A percentile compares a stretch with the other conserved stretches of the same genome.
These are phyloP conservation scores for Trypanosoma caninum DNA, from an alignment of 208 protist species.

Conservation along the genomic window DNA sequence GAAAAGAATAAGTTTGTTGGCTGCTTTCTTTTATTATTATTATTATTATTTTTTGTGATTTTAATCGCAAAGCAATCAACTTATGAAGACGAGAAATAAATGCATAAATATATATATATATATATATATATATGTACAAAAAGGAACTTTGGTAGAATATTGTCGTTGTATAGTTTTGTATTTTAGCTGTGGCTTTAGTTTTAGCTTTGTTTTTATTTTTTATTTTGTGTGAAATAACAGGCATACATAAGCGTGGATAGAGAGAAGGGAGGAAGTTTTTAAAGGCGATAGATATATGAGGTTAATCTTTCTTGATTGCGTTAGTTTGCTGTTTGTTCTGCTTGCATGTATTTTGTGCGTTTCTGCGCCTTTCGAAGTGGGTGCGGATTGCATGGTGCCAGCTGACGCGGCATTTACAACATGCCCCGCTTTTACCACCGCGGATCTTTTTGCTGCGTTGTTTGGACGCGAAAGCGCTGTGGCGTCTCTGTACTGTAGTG, in stretches of 20 bases:
- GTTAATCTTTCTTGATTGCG: not conserved
- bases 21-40: slow-evolving; percentile 1
- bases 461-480: slow-evolving; percentile 8
- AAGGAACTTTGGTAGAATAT: too few relatives aligned
- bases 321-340: not conserved
- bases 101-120: not conserved
- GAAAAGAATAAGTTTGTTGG: not conserved
- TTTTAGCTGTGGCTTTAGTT: not conserved
- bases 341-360: not conserved
- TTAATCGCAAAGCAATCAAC: not conserved
- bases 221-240: not conserved
- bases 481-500: slow-evolving; percentile 6
- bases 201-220: slow-evolving; percentile 7
- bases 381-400: not conserved
- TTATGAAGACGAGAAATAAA: not conserved
- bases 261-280: not conserved
- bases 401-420: not conserved
- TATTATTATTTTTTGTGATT: not conserved
- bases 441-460: slow-evolving; percentile 1
- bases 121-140: too few relatives aligned
- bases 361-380: not conserved
- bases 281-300: not conserved
- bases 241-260: not conserved
- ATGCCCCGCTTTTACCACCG: not conserved
- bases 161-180: too few relatives aligned